Conservation (phyloP, 768 basidiomycete species). For the Chalciporus sphaerocephalus region DNA sequence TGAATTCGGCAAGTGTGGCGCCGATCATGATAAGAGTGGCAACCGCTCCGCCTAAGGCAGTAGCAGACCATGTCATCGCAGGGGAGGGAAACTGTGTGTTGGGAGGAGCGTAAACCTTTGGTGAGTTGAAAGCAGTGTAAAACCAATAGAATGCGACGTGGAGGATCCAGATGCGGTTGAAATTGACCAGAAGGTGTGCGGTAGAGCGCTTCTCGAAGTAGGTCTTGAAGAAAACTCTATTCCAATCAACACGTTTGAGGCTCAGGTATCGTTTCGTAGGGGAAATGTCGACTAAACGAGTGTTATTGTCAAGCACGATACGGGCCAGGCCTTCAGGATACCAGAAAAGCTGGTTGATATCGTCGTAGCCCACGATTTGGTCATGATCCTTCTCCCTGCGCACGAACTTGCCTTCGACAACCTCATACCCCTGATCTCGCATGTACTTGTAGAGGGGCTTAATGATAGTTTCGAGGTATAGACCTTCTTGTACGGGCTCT, state of each 20-base stretch:
- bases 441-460: conserved; percentile 96
- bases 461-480: conserved; percentile 87
- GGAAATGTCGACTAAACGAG: conserved; percentile 85
- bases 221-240: conserved; percentile 95
- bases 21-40: conserved; percentile 90
- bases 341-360: conserved; percentile 99
- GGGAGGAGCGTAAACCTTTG: conserved; percentile 78
- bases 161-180: conserved; percentile 98
- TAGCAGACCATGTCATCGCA: conserved; percentile 92
- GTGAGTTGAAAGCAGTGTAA: conserved; percentile 97
- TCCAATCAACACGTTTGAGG: conserved; percentile 91
- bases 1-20: conserved; percentile 92
- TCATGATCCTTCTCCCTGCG: conserved; percentile 92
- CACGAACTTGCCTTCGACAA: conserved; percentile 91
- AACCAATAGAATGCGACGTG: conserved; percentile 94
- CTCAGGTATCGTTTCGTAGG: conserved; percentile 93
- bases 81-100: conserved; percentile 65
- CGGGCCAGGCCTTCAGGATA: conserved; percentile 96
- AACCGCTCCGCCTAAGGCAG: conserved; percentile 93
- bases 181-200: conserved; percentile 94
- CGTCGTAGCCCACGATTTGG: conserved; percentile 97
- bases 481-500: conserved; percentile 90
- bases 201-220: conserved; percentile 95
- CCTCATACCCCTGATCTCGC: conserved; percentile 96
- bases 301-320: conserved; percentile 84